Evolutionary conservation across 108 stramenopile species (phyloP), one percentile per base, ranked within the genome.

Genomic region (Nannochloropsis salina): DNA sequence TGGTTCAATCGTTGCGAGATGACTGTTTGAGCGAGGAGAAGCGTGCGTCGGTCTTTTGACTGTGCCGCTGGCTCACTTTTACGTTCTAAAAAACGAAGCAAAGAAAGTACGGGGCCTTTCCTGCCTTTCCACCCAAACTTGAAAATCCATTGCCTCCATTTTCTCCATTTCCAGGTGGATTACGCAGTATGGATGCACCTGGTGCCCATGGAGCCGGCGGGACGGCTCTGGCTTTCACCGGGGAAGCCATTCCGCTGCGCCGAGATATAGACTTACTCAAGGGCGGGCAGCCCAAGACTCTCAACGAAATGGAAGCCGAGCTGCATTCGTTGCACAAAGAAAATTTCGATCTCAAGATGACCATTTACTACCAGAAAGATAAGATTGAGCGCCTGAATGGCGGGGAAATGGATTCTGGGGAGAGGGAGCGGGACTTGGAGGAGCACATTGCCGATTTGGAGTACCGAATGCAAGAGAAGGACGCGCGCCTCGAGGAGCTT

Each of bases 401-500:
- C 4, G 61, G 61, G n/a, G 61, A 74, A n/a, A 74, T 74, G 61
- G 61, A 74, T n/a, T 74, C 61, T 15, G 61, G 61, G 61, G 61
- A 74, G 61, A 15, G 61, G 61, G 61, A 74, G 61, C 61, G 61
- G n/a, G 61, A 74, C 8, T 74, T 74, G 61, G 61, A 74, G 61
- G 61, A 74, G n/a, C 61, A 74, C 61, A 74, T 74, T 74, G 61
- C 61, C 61, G 61, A 74, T 74, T n/a, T 74, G 61, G 61, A 74
- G 61, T 74, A 74, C 61, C 61, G 61, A 15, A 74, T 74, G 61
- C 61, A 74, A 74, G 61, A 74, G n/a, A 74, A 74, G 61, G 61
- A 74, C 61, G 61, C 61, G 20, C 61, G 61, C 61, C 61, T 74
- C n/a, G 61, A 4, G n/a, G 61, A 74, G 61, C 61, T 74, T n/a